Evolutionary conservation across 2,329 filamentous ascomycete species (phyloP).

Genomic region (Conoideocrella luteorostrata): DNA sequence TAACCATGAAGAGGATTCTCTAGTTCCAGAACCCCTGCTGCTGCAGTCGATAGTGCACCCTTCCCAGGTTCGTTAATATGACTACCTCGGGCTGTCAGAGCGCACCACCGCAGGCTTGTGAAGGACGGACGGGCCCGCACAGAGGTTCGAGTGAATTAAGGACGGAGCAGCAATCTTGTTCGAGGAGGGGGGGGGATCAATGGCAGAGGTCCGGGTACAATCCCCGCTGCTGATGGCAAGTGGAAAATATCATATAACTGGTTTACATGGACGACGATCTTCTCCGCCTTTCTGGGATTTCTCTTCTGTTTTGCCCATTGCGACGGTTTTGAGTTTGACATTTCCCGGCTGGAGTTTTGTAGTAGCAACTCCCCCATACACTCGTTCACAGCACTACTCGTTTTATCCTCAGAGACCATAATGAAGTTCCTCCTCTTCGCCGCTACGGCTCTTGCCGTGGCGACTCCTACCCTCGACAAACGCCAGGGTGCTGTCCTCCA

Average conservation of each 20-base stretch:
- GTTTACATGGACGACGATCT: neutral
- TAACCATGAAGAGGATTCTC: neutral
- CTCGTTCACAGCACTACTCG: neutral
- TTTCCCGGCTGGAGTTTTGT: neutral
- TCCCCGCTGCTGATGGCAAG: neutral
- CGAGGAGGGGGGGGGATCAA: no score
- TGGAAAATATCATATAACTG: neutral
- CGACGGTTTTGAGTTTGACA: neutral
- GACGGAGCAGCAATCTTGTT: no score
- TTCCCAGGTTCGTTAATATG: neutral
- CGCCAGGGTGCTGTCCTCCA: neutral
- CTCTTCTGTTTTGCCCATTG: neutral
- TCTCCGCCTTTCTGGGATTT: neutral
- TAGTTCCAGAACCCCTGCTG: neutral
- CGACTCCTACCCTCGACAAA: neutral
- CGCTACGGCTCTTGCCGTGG: conserved; percentile 5
- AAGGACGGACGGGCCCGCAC: neutral
- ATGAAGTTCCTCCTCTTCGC: conserved; percentile 11
- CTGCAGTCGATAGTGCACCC: conserved; percentile 2
- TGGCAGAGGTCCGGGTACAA: neutral
- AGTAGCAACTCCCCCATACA: neutral
- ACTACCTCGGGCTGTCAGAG: neutral
- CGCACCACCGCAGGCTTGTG: neutral
- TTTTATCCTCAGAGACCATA: neutral
- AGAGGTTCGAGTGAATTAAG: neutral